Evolutionary conservation across 148 eudicot species (phyloP).

Genomic region (Selenicereus undatus): DNA sequence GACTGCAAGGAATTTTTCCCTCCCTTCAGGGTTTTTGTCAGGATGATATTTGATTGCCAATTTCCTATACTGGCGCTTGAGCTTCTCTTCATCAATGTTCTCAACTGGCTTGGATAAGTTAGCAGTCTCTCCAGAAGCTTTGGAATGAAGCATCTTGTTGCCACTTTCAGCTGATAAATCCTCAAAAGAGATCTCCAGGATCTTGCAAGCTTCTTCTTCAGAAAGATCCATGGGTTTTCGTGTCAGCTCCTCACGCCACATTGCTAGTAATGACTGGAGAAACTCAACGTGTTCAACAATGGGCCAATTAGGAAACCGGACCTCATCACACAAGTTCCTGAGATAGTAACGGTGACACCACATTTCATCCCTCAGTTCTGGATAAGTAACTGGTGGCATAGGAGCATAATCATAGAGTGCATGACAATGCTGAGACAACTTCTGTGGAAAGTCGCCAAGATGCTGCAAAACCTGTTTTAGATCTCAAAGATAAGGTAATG

Average conservation of each 20-base stretch:
- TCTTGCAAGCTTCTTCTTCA: conserved; percentile 98
- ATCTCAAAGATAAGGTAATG: conserved; percentile 13
- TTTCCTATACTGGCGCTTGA: conserved; percentile 93
- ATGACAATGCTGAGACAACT: conserved; percentile 93
- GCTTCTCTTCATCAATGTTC: conserved; percentile 97
- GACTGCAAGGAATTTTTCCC: conserved; percentile 96
- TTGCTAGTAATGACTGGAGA: conserved; percentile 85
- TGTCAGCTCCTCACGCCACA: conserved; percentile 99
- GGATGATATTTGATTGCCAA: conserved; percentile 98
- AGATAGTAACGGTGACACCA: conserved; percentile 99
- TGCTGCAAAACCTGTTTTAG: conserved; percentile 86
- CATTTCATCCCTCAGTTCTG: conserved; percentile 95
- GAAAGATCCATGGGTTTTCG: conserved; percentile 99
- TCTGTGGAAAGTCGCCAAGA: conserved; percentile 98
- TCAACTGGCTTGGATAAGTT: conserved; percentile 74
- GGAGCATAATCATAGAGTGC: conserved; percentile 97
- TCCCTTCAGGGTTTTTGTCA: conserved; percentile 98
- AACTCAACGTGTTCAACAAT: conserved; percentile 99
- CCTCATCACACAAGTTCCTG: conserved; percentile 91
- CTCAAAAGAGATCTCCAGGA: conserved; percentile 81
- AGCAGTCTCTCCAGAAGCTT: conserved; percentile 53
- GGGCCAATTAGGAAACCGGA: conserved; percentile 96
- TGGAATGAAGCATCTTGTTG: conserved; percentile 33
- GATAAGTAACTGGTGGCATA: conserved; percentile 99
- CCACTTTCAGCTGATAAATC: conserved; percentile 75